Conservation (phyloP, 768 basidiomycete species). For the Filobasidium floriforme region DNA sequence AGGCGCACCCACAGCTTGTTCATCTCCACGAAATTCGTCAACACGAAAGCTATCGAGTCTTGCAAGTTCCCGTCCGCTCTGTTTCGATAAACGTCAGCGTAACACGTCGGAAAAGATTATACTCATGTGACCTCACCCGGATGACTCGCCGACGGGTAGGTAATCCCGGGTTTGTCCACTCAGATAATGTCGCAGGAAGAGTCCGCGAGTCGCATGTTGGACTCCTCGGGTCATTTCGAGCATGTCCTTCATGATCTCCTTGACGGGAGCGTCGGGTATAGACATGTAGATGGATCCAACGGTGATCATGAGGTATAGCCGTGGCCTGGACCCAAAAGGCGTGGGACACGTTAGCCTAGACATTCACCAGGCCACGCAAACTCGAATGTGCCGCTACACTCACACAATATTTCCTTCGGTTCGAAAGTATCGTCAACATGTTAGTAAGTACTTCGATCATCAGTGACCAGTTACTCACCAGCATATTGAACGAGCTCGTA, state of each 20-base stretch:
- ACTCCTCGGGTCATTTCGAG: conserved; percentile 99
- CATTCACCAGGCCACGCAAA: too few relatives aligned
- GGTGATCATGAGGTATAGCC: conserved; percentile 86
- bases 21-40: conserved; percentile 99
- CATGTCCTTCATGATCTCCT: conserved; percentile 99
- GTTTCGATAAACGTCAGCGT: background rate
- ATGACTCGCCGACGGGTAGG: conserved; percentile 74
- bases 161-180: conserved; percentile 94
- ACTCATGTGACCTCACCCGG: conserved; percentile 55
- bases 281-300: conserved; percentile 99
- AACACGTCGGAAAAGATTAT: too few relatives aligned
- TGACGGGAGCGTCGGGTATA: conserved; percentile 88
- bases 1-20: conserved; percentile 99
- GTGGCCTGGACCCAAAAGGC: conserved; percentile 21
- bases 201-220: conserved; percentile 88
- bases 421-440: background rate
- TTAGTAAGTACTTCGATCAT: background rate
- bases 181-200: conserved; percentile 92
- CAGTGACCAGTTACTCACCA: conserved; percentile 11
- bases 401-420: conserved; percentile 37
- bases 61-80: conserved; percentile 83
- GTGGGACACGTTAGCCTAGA: background rate
- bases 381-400: conserved; percentile 59
- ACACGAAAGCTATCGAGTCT: conserved; percentile 89
- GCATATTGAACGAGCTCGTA: conserved; percentile 98